Base-by-base conservation (phyloP, 371 early-diverging fungal genomes). In the Mucor velutinosus region DNA sequence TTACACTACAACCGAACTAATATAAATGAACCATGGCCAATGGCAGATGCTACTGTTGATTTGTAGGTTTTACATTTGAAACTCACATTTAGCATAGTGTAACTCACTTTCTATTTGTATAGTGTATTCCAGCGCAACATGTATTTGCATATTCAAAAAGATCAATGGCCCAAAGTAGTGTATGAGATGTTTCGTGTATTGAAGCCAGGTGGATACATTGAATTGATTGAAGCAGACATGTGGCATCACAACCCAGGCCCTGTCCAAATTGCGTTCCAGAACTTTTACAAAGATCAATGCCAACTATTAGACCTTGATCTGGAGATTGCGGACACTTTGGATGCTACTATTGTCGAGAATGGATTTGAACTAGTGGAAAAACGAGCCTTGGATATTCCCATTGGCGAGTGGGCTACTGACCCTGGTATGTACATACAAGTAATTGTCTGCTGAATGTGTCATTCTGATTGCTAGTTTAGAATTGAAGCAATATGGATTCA, bases 361-460 rank as follows among this genome's bases (percentile, higher is more conserved):
- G 81, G 81, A 3, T 83, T 79, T 49, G 43, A 43, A 2, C 32
- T 66, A 11, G 25, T 81, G n/a, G 75, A 76, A 23, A 65, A 69
- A 21, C 60, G 70, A 33, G 29, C 65, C 6, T 45, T 83, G 57
- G 83, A 83, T 57, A 73, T 83, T 45, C 83, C 83, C 1, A 67
- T 80, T 21, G 83, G 83, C 12, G 83, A 83, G 70, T 83, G 83
- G 83, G 78, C 81, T 14, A 62, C 67, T 25, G 83, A 83, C 53
- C 65, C 76, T 61, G 78, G 78, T 78, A 75, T 30, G 21, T 21
- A 39, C 6, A 30, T 2, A 6, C 2, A 12, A 3, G 27, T 55
- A 19, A 29, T 7, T 15, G 4, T 8, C 7, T 3, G 43, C 11
- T 15, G 21, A 6, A n/a, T 8, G 37, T 29, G 5, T 17, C 7